Base-by-base conservation (phyloP, 129 eudicot genomes). In the Rutidosis leptorrhynchoides region DNA sequence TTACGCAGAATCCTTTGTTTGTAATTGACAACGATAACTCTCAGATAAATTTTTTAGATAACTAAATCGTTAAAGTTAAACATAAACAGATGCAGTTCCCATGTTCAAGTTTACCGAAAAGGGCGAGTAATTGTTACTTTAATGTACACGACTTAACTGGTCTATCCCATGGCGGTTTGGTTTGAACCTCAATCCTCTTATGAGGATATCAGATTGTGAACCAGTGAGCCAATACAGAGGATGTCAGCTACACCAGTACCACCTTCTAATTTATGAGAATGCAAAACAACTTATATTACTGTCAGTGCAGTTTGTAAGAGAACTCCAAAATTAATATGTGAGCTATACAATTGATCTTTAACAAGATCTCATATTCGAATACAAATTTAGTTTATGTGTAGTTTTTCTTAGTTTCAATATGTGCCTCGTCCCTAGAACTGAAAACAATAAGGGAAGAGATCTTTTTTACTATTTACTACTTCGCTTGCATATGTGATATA, bases 351-450 rank as follows among this genome's bases (percentile, higher is more conserved):
- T 10, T 42, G 40, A 9, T 55, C 57, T 55, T 37, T 58, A 1
- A 70, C 74, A 14, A 11, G 58, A 42, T 16, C 40, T 26, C 45
- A 24, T 7, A 21, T 58, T 17, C 46, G 10, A 1, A 65, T 58
- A 58, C 51, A 72, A 65, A 74, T n/a, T n/a, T 17, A 75, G 45
- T 33, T 64, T 60, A 29, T 30, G 55, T 58, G 67, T 43, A 28
- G 2, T 15, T 27, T 5, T 40, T 46, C 30, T 59, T 14, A 58
- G 25, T 59, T 45, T 28, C 58, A 59, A 70, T 8, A 7, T 3
- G 67, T 7, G 33, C 48, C 67, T 59, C 32, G 60, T 59, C 75
- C 74, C 75, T 59, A 58, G 59, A 70, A 59, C 51, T 67, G 49
- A 59, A 70, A 70, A 70, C 59, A 59, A 25, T 6, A 27, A 58